Evolutionary conservation across 768 basidiomycete genomes (phyloP), one percentile per base, ranked within the genome.

Genomic region (Serendipita sp.): DNA sequence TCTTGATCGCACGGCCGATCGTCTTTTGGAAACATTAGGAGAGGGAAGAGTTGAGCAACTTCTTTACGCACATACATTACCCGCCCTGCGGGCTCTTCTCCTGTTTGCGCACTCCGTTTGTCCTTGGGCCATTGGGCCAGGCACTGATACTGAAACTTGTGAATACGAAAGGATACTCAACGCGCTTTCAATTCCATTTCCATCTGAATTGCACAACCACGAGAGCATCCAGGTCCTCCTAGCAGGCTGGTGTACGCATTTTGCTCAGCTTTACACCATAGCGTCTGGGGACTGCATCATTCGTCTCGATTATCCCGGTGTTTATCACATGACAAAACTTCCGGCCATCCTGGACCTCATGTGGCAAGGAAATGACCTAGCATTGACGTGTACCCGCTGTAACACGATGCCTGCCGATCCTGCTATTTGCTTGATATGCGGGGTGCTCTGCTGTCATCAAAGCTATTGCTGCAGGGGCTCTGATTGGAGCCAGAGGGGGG

Each of bases 391-490:
- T 72, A 73, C 73, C 18, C 79, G 82, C 40, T 99, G 96, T 73
- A 78, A 81, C 43, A 88, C 83, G 0, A 82, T 88, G 18, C 92
- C 94, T 0, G 75, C 77, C 8, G 91, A 90, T 68, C 90, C 91
- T 18, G 96, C 93, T 0, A 83, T 99, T 1, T 99, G 96, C 72
- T 73, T 97, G 66, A 78, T 93, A 62, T 99, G 96, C 68, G 96
- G 96, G 0, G 77, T 83, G 55, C 84, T 86, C 13, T 83, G 88
- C 8, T 98, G 96, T 71, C 81, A 94, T 77, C 87, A 91, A 71
- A 91, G 90, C 68, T 86, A 93, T 66, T 99, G 96, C 70, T 99
- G 96, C 72, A 76, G 79, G 67, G 91, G 92, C 67, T 69, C 73
- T 62, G 79, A 83, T 33, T 82, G 84, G 46, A 79, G 77, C 16